A percentile compares a stretch with the other conserved stretches of the same genome.
Evolutionary conservation across 768 basidiomycete genomes (phyloP).

Genomic region (Sporobolomyces pararoseus): DNA sequence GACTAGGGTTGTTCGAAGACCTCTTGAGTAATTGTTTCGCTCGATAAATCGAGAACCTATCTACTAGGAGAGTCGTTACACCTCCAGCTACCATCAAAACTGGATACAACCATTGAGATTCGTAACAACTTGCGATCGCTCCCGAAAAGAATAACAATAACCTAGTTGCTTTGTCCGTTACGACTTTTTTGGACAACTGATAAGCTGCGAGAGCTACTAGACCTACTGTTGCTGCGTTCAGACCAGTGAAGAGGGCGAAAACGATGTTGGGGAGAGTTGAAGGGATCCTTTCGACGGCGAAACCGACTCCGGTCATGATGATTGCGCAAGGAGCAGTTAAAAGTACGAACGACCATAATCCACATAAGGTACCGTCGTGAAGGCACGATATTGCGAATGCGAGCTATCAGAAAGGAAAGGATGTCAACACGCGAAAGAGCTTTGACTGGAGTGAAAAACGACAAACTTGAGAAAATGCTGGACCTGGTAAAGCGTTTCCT

Average conservation of each 20-base stretch:
- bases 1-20: not conserved
- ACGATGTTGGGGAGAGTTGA: constrained; percentile 54
- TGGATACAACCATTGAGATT: constrained; percentile 58
- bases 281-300: constrained; percentile 54
- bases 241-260: constrained; percentile 57
- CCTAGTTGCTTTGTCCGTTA: constrained; percentile 55
- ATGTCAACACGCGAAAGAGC: not conserved
- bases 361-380: constrained; percentile 53
- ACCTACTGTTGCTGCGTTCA: constrained; percentile 60
- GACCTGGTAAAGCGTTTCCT: constrained; percentile 56
- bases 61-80: constrained; percentile 52
- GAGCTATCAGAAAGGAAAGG: constrained; percentile 48
- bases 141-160: constrained; percentile 54
- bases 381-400: constrained; percentile 55
- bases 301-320: constrained; percentile 55
- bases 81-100: constrained; percentile 54
- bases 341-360: constrained; percentile 53
- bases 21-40: not conserved
- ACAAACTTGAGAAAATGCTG: constrained; percentile 46
- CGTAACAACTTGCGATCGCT: constrained; percentile 56
- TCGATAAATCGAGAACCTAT: constrained; percentile 36
- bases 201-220: constrained; percentile 58
- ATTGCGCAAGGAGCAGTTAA: constrained; percentile 57
- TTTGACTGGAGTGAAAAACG: too few species aligned
- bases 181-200: constrained; percentile 54